Evolutionary conservation across 129 eudicot species (phyloP).

Genomic region (Silybum marianum): DNA sequence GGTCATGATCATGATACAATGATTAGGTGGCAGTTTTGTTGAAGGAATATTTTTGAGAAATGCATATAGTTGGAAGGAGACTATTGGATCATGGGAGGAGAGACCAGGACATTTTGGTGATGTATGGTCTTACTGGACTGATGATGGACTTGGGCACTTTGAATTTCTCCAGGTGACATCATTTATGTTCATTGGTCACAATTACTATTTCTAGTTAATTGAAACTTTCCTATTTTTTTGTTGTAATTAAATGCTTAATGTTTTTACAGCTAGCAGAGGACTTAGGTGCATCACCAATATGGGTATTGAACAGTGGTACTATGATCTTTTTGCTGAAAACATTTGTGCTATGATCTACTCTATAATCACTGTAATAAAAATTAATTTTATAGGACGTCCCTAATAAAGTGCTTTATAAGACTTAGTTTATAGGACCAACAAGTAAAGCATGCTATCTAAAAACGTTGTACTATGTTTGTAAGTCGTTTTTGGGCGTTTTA

Average conservation of each 20-base stretch:
- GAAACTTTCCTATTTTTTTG: neutral
- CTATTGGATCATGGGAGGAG: constrained; percentile 91
- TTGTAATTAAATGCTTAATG: neutral
- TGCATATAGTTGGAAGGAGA: constrained; percentile 95
- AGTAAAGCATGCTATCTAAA: too few species aligned
- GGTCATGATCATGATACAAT: neutral
- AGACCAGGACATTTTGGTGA: constrained; percentile 95
- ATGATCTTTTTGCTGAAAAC: neutral
- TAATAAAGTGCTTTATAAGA: too few species aligned
- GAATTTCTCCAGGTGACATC: constrained; percentile 79
- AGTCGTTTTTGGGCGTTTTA: too few species aligned
- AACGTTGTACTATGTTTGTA: too few species aligned
- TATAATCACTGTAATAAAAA: neutral
- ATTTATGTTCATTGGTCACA: neutral
- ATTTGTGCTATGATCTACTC: neutral
- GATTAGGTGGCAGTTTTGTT: constrained; percentile 84
- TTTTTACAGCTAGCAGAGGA: constrained; percentile 88
- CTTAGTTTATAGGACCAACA: too few species aligned
- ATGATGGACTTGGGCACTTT: constrained; percentile 92
- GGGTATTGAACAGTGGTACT: constrained; percentile 95
- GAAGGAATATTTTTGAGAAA: constrained; percentile 80
- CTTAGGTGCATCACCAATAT: constrained; percentile 82
- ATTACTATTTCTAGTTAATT: constrained; percentile 2
- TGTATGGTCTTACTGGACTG: constrained; percentile 95
- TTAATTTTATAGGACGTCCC: too few species aligned